A percentile compares a stretch with the other conserved stretches of the same genome.
Conservation (phyloP, 2,329 filamentous ascomycete genomes). For the Aspergillus sp. region DNA sequence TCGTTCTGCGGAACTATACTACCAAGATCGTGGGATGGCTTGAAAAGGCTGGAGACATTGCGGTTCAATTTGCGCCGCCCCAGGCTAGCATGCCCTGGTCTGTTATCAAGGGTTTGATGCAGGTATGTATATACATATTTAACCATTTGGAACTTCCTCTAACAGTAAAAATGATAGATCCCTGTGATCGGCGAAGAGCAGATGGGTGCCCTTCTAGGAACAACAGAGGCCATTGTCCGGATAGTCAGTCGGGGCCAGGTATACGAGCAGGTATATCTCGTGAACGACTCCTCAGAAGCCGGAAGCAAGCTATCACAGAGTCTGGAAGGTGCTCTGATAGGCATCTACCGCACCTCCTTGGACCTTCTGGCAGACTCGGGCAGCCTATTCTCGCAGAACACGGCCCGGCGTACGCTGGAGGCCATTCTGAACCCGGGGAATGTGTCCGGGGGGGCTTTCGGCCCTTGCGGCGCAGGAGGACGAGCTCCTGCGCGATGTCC, state of each 20-base stretch:
- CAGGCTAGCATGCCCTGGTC: conserved; percentile 33
- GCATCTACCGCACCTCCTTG: not conserved
- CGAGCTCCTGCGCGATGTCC: not conserved
- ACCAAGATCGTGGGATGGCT: conserved; percentile 13
- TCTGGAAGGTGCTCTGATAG: not conserved
- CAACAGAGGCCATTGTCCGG: conserved; percentile 13
- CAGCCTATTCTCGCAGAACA: not conserved
- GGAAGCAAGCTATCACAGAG: not conserved
- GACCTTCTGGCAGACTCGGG: not conserved
- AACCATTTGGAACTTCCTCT: too few species aligned
- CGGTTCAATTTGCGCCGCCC: conserved; percentile 30
- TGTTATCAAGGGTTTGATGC: not conserved
- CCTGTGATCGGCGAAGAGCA: conserved; percentile 25
- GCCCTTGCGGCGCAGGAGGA: not conserved
- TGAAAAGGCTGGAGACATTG: conserved; percentile 24
- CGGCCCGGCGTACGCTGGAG: not conserved
- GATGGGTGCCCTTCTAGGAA: conserved; percentile 18
- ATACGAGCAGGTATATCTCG: conserved; percentile 14
- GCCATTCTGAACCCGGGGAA: not conserved
- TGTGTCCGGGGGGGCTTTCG: not conserved
- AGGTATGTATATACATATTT: not conserved
- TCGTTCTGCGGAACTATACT: conserved; percentile 15
- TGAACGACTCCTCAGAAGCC: not conserved
- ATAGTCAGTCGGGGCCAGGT: conserved; percentile 15
- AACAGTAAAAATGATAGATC: conserved; percentile 8